Evolutionary conservation across 352 stramenopile species (phyloP).

Genomic region (Globisporangium carolinianum): DNA sequence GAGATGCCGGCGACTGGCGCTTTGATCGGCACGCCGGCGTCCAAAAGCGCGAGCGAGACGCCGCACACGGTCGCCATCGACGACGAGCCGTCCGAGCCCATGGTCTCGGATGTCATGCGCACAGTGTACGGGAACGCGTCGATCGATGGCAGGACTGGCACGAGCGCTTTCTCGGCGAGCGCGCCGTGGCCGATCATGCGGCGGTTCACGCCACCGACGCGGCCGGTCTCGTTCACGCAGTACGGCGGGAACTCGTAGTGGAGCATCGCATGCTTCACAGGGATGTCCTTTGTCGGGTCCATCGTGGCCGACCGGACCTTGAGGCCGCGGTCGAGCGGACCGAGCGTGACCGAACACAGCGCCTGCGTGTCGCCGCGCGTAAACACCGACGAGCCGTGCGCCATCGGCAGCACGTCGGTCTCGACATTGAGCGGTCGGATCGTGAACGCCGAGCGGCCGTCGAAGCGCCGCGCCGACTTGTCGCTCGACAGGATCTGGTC

Average conservation of each 20-base stretch:
- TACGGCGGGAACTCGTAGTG: constrained; percentile 99
- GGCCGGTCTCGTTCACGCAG: constrained; percentile 94
- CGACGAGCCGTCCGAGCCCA: constrained; percentile 91
- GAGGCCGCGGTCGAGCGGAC: constrained; percentile 68
- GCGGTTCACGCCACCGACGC: constrained; percentile 76
- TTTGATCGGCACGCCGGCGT: constrained; percentile 94
- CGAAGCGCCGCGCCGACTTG: constrained; percentile 56
- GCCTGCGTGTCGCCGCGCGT: constrained; percentile 86
- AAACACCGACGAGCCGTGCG: constrained; percentile 87
- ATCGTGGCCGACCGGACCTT: constrained; percentile 53
- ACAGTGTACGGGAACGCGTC: constrained; percentile 95
- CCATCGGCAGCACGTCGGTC: constrained; percentile 81
- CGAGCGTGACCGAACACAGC: constrained; percentile 86
- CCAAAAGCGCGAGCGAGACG: constrained; percentile 94
- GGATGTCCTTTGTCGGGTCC: constrained; percentile 30
- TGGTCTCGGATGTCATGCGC: constrained; percentile 95
- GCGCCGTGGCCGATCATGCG: constrained; percentile 96
- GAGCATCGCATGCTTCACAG: constrained; percentile 88
- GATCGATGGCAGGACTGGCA: constrained; percentile 88
- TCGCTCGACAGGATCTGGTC: constrained; percentile 47
- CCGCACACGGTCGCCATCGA: constrained; percentile 97
- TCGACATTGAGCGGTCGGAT: constrained; percentile 87
- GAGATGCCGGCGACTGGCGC: constrained; percentile 93
- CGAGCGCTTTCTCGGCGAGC: constrained; percentile 94
- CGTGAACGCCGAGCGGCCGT: constrained; percentile 74